Base-by-base conservation (phyloP, 768 basidiomycete genomes). In the Mycena rosella region DNA sequence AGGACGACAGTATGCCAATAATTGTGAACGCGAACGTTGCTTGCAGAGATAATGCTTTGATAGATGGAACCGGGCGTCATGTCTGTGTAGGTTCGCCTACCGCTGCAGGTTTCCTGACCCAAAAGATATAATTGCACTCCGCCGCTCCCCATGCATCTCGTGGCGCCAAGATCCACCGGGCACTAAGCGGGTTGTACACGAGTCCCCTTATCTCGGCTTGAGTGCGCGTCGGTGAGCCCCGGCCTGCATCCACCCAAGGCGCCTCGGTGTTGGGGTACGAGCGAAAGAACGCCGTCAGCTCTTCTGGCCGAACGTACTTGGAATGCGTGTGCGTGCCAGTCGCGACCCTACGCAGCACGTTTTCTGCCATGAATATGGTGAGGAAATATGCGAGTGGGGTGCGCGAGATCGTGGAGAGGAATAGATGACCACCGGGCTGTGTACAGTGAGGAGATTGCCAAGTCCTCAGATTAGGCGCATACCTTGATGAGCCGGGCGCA, bases 341-440 rank as follows among this genome's bases (percentile, higher is more conserved):
- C 0, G 91, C 82, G 58, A 99, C 98, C 74, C 93, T 86, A 4
- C 91, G 84, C 18, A 96, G 82, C 65, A 96, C 76, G 49, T 94
- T 81, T 78, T 99, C 97, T 1, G 96, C 97, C 36, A 95, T 70
- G 71, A 87, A 73, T 63, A 87, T 86, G 13, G 85, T 86, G 52
- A 87, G 82, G 65, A 82, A 76, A 66, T 87, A 86, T 14, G 86
- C 78, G 34, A 87, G 80, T 5, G 85, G 81, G 40, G 85, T 86
- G 42, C 98, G 93, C 0, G 97, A 90, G 69, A 99, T 93, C 17
- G 97, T 99, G 15, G 96, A 98, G 40, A 99, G 85, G 83, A 99
- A 93, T 20, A 99, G 87, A 74, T 97, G 95, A 4, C 98, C 97
- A 7, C 96, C 96, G 14, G 98, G 98, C 96, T 98, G 72, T 42